phyloP scores from a whole-genome alignment of 768 basidiomycete genomes.

The Macrolepiota albuminosa region DNA sequence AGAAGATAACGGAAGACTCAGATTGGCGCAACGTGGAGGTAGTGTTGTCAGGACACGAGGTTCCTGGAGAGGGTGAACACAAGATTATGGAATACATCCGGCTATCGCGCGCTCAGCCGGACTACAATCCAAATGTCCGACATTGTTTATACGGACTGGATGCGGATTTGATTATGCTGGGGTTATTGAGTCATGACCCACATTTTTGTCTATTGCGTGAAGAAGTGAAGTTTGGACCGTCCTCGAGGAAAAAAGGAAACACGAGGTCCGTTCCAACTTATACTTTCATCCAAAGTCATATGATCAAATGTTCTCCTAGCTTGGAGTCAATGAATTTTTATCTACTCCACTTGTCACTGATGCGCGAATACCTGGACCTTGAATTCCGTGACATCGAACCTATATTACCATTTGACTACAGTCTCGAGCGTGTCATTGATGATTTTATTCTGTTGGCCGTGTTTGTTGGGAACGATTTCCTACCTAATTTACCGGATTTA shows the following conservation, averaged over 20 bases:
- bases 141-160: conserved; percentile 99
- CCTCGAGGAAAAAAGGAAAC: conserved; percentile 65
- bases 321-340: conserved; percentile 89
- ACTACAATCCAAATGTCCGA: conserved; percentile 94
- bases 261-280: conserved; percentile 30
- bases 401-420: conserved; percentile 74
- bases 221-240: conserved; percentile 95
- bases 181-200: conserved; percentile 94
- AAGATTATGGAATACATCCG: conserved; percentile 99
- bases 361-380: conserved; percentile 96
- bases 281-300: neutral
- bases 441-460: conserved; percentile 97
- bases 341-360: conserved; percentile 86
- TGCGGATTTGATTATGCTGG: conserved; percentile 98
- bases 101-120: conserved; percentile 87
- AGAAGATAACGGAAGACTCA: conserved; percentile 96
- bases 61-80: conserved; percentile 99
- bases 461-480: conserved; percentile 96
- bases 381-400: conserved; percentile 80
- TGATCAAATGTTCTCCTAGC: conserved; percentile 18
- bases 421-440: conserved; percentile 91
- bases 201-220: conserved; percentile 97
- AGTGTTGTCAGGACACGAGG: conserved; percentile 94
- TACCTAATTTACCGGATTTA: conserved; percentile 92
- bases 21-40: conserved; percentile 92